Base-by-base conservation (phyloP, 345 rosid genomes). In the Mercurialis annua region DNA sequence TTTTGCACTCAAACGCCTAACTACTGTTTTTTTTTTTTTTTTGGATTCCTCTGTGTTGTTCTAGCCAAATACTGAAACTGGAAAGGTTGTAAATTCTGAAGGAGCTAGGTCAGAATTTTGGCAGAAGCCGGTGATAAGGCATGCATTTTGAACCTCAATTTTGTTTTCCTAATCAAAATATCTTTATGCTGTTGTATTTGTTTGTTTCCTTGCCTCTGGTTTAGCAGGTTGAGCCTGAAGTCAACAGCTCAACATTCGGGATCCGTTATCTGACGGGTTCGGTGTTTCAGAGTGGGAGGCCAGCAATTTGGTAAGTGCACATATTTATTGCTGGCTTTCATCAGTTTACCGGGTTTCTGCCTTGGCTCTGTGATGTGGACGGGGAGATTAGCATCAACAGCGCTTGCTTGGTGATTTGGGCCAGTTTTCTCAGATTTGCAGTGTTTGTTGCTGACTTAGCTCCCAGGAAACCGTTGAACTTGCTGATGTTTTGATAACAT, bases 101-200 rank as follows among this genome's bases (percentile, higher is more conserved):
- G 85, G 82, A 77, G 84, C 73, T 75, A 82, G 88, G 89, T 87
- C 86, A 83, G 92, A 81, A 80, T 78, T 84, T 80, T 71, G 78
- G 82, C 88, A 75, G 74, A 83, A 71, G 79, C 82, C 84, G 71
- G 68, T 73, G 70, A 81, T 69, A 73, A 85, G 92, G 90, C 89
- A 81, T 80, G 86, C 75, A 58, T 75, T 79, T 76, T 75, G 54
- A 67, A 77, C 82, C 76, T 71, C 10, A 10, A 48, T 63, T 75
- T 64, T 59, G 49, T 58, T 50, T 42, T 69, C 59, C 76, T 59
- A 71, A 74, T 69, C 42, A 64, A 73, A 77, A 67, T 64, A 55
- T 80, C 77, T 81, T 77, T 71, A 69, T 69, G 76, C 79, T 71
- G 70, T 66, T 58, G 34, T 60, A 46, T 76, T 73, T 75, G 63